Conservation (phyloP, 2,329 filamentous ascomycete species). For the Akanthomyces uredinophilus region DNA sequence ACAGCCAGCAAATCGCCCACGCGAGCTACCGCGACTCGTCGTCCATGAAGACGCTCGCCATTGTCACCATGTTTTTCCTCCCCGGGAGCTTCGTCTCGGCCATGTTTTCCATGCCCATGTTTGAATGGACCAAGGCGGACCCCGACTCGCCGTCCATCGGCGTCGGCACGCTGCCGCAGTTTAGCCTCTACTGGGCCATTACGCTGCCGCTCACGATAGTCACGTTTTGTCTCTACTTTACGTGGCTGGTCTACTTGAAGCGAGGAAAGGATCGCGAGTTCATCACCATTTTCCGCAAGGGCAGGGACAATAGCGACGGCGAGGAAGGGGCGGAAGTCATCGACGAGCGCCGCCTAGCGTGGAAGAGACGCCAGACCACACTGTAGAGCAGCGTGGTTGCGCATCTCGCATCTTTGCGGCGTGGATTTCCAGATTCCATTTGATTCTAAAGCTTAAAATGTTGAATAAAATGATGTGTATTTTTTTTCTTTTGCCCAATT, state of each 20-base stretch:
- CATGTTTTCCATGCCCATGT: conserved; percentile 34
- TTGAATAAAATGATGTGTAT: too few species aligned
- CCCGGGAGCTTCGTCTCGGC: conserved; percentile 38
- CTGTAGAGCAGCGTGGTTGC: not conserved
- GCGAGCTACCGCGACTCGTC: conserved; percentile 36
- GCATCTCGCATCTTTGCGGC: not conserved
- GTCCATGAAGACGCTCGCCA: conserved; percentile 39
- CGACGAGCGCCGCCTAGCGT: conserved; percentile 1
- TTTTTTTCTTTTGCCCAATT: too few species aligned
- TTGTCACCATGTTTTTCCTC: conserved; percentile 40
- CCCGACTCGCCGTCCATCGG: conserved; percentile 21
- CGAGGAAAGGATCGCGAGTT: conserved; percentile 18
- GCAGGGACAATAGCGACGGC: not conserved
- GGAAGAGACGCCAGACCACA: conserved; percentile 8
- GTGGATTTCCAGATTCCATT: not conserved
- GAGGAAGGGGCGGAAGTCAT: not conserved
- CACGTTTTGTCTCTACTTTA: conserved; percentile 32
- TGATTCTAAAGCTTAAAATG: too few species aligned
- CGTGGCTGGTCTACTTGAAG: conserved; percentile 29
- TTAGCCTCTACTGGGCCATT: conserved; percentile 36
- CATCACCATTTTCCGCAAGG: not conserved
- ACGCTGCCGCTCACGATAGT: conserved; percentile 33
- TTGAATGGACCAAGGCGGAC: conserved; percentile 28
- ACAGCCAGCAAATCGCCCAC: conserved; percentile 30
- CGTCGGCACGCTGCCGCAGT: conserved; percentile 30